Evolutionary conservation across 1,139 yeast species (phyloP).

Genomic region (Geotrichum aggregatum): DNA sequence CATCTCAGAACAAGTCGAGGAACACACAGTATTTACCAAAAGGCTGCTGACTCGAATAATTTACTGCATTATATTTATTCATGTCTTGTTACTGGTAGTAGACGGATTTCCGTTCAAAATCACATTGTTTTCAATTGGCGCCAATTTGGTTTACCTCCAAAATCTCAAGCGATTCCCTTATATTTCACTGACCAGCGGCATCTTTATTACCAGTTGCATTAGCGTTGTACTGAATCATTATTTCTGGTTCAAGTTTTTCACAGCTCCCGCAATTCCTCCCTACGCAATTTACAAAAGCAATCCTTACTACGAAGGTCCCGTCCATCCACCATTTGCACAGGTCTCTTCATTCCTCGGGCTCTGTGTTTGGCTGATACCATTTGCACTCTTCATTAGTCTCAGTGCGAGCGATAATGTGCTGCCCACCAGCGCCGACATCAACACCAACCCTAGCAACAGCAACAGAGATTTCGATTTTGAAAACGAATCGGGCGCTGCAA

Average conservation of each 20-base stretch:
- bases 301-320: conserved; percentile 45
- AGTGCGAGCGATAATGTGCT: conserved; percentile 89
- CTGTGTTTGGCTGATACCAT: conserved; percentile 92
- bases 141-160: conserved; percentile 70
- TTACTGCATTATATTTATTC: conserved; percentile 51
- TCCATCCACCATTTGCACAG: conserved; percentile 77
- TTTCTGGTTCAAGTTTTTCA: conserved; percentile 85
- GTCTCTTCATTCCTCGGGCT: conserved; percentile 91
- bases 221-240: conserved; percentile 78
- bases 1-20: conserved; percentile 88
- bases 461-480: conserved; percentile 16
- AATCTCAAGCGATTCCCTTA: conserved; percentile 80
- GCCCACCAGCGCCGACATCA: conserved; percentile 45
- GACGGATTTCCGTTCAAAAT: conserved; percentile 76
- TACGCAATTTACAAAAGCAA: conserved; percentile 36
- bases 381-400: conserved; percentile 82
- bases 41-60: conserved; percentile 61
- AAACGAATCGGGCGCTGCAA: conserved; percentile 35
- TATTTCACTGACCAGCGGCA: conserved; percentile 64
- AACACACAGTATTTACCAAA: conserved; percentile 81
- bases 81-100: conserved; percentile 55
- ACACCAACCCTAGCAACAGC: conserved; percentile 22
- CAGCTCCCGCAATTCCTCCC: conserved; percentile 55
- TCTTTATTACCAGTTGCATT: conserved; percentile 65
- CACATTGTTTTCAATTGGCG: conserved; percentile 59